These are phyloP conservation scores for Teratosphaeriaceae sp. DNA, from an alignment of 2,329 filamentous ascomycete genomes.

Conservation along the genomic window DNA sequence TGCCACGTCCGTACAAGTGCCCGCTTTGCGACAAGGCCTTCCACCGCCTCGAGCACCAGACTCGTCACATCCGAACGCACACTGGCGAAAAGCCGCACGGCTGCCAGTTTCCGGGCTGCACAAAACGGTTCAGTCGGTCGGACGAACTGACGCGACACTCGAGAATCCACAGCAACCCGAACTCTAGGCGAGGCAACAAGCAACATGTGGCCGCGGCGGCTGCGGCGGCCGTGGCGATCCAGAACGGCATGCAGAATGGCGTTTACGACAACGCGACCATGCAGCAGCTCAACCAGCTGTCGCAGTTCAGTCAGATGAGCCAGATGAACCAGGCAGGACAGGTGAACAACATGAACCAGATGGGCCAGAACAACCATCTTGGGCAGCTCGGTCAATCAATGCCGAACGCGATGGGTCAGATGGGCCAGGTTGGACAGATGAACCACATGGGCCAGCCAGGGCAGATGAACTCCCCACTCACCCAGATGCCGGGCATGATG, in stretches of 20 bases:
- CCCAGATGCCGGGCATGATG: slow-evolving; percentile 43
- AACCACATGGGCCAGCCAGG: slow-evolving; percentile 6
- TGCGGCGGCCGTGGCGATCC: slow-evolving; percentile 47
- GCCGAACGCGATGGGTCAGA: slow-evolving; percentile 12
- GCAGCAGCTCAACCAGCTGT: slow-evolving; percentile 69
- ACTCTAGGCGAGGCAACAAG: slow-evolving; percentile 91
- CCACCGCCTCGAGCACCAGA: slow-evolving; percentile 93
- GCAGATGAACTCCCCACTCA: slow-evolving; percentile 9
- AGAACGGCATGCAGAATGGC: slow-evolving; percentile 33
- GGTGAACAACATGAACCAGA: slow-evolving; percentile 13
- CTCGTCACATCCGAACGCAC: slow-evolving; percentile 87
- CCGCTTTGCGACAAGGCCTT: slow-evolving; percentile 97
- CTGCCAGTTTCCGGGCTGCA: slow-evolving; percentile 91
- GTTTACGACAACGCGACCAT: slow-evolving; percentile 51
- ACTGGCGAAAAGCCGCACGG: slow-evolving; percentile 97
- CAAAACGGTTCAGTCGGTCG: slow-evolving; percentile 92
- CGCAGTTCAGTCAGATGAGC: slow-evolving; percentile 49
- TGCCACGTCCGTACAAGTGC: slow-evolving; percentile 96
- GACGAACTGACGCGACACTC: slow-evolving; percentile 96
- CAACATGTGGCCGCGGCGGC: slow-evolving; percentile 56
- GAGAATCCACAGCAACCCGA: slow-evolving; percentile 98
- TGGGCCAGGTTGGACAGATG: slow-evolving; percentile 9
- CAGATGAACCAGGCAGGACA: slow-evolving; percentile 11
- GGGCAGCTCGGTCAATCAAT: slow-evolving; percentile 6
- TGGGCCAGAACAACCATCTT: slow-evolving; percentile 13